These are phyloP conservation scores for Paraurostyla sp. DNA, from an alignment of 73 alveolate genomes.

Conservation along the genomic window DNA sequence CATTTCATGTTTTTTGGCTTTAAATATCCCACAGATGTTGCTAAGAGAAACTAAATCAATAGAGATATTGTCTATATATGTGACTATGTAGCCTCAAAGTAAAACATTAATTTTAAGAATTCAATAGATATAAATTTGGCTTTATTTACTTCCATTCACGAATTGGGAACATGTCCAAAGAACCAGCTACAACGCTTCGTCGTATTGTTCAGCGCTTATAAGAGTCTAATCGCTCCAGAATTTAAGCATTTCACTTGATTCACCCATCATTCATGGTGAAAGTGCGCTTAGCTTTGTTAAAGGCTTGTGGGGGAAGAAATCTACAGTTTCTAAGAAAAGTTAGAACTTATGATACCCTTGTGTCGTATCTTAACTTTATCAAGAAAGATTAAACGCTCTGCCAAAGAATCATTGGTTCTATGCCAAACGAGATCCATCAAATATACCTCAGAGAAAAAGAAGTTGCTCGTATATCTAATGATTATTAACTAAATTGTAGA, in stretches of 20 bases:
- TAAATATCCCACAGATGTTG: constrained; percentile 18
- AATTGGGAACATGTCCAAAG: background rate
- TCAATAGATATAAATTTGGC: constrained; percentile 16
- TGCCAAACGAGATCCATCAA: constrained; percentile 52
- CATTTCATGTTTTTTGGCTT: constrained; percentile 26
- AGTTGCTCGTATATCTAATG: background rate
- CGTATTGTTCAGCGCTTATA: too few species aligned
- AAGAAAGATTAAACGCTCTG: background rate
- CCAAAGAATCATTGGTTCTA: constrained; percentile 25
- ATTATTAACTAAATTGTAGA: background rate
- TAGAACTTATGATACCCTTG: background rate
- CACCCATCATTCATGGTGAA: background rate
- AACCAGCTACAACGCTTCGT: constrained; percentile 7
- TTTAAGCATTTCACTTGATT: background rate
- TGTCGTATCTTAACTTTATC: background rate
- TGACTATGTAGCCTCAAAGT: background rate
- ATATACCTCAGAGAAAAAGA: constrained; percentile 34
- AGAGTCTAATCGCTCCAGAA: too few species aligned
- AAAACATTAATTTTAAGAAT: background rate
- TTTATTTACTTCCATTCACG: constrained; percentile 39
- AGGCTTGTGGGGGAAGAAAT: background rate
- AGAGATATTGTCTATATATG: background rate
- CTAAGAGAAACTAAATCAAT: background rate
- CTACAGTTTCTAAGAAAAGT: constrained; percentile 1
- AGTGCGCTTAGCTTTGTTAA: background rate